A percentile compares a stretch with the other conserved stretches of the same genome.
phyloP scores from a whole-genome alignment of 2,329 filamentous ascomycete species.

The Pseudophaeomoniella oleicola region DNA sequence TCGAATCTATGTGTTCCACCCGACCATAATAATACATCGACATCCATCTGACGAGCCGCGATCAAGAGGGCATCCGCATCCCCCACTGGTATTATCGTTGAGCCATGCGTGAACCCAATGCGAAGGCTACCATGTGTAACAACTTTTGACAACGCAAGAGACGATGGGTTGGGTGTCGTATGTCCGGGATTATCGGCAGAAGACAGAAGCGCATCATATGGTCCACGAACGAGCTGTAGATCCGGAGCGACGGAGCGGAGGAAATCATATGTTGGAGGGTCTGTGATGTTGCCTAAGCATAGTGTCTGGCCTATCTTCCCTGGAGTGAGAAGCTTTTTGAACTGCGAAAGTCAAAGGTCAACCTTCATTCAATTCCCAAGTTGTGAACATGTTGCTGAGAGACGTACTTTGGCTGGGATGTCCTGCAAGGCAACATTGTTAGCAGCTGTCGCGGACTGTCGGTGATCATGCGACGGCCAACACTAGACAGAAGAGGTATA shows the following conservation, averaged over 20 bases:
- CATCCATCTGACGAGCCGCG: conserved; percentile 56
- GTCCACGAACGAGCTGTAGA: conserved; percentile 55
- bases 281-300: conserved; percentile 67
- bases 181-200: neutral
- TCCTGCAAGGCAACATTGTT: conserved; percentile 37
- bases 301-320: conserved; percentile 73
- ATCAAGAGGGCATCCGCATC: conserved; percentile 54
- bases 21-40: conserved; percentile 50
- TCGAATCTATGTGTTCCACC: conserved; percentile 57
- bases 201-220: conserved; percentile 47
- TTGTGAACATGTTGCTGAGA: conserved; percentile 2
- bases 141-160: conserved; percentile 49
- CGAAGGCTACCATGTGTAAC: conserved; percentile 54
- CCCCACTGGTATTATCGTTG: conserved; percentile 55
- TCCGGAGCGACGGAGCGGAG: conserved; percentile 60
- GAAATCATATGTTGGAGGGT: conserved; percentile 68
- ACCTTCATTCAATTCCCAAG: no score
- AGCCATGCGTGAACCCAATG: conserved; percentile 57
- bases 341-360: no score
- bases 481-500: conserved; percentile 11
- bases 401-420: conserved; percentile 68
- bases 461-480: conserved; percentile 7
- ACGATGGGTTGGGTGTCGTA: neutral
- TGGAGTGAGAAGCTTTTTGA: conserved; percentile 71
- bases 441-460: conserved; percentile 4